Base-by-base conservation (phyloP, 2,329 filamentous ascomycete genomes). In the Arthrobotrys pseudoclavata region DNA sequence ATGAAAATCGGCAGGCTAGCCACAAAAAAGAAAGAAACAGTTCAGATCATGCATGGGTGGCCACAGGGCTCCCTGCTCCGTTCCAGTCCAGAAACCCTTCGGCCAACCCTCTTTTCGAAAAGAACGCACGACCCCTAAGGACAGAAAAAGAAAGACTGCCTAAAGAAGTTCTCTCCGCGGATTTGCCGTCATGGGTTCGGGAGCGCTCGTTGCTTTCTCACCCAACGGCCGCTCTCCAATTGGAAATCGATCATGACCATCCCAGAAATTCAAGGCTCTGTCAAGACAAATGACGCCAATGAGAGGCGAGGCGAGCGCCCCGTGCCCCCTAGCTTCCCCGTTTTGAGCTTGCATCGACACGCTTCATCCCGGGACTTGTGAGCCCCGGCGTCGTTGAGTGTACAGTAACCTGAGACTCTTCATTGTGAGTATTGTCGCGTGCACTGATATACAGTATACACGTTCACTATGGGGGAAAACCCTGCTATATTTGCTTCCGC, bases 1-100 rank as follows among this genome's bases (percentile, higher is more conserved):
- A 76, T 57, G 48, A 22, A 69, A 76, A 76, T 76, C 71, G 71
- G 63, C 50, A 76, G 45, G 60, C 67, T 69, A 70, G 45, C 50
- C 67, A 40, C 60, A 55, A 76, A 77, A 67, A 76, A 76, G 74
- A 71, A 77, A 77, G 74, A 71, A 77, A 77, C 67, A 52, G 57
- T 67, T 62, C 50, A 71, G 66, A 62, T 62, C 61, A 24, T 47
- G 47, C 74, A 71, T 53, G 66, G 74, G 57, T 52, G 40, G 18
- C 52, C 15, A 20, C 52, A 55, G 52, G 52, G 52, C 52, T 57
- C 52, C 52, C 24, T 68, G 60, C 24, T 37, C 22, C 34, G 57
- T 76, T 76, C 71, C 64, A 64, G 60, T 69, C 64, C 63, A 52
- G 63, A 69, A 47, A 26, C 63, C 22, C 62, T 24, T 66, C 45